A percentile compares a stretch with the other conserved stretches of the same genome.
Evolutionary conservation across 495 filamentous ascomycete genomes (phyloP).

Genomic region (Talaromyces trachyspermus): DNA sequence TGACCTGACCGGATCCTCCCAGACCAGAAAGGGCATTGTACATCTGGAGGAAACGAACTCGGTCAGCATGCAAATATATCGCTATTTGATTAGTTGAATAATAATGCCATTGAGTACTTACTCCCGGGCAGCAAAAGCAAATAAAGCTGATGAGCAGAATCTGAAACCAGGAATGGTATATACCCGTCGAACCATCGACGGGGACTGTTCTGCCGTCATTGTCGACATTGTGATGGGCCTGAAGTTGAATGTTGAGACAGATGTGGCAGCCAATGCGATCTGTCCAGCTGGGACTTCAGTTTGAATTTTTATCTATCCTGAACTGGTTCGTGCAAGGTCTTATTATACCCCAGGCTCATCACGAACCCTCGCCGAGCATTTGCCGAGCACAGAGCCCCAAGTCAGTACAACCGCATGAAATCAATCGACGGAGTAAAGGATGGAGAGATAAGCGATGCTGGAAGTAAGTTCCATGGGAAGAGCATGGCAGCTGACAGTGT

Average conservation of each 20-base stretch:
- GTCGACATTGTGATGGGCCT: not conserved
- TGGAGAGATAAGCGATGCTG: conserved; percentile 8
- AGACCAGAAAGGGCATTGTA: conserved; percentile 65
- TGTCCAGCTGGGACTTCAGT: no score
- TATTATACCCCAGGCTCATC: conserved; percentile 2
- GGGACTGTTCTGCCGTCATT: conserved; percentile 1
- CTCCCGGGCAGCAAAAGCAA: conserved; percentile 76
- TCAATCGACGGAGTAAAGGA: conserved; percentile 2
- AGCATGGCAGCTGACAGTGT: not conserved
- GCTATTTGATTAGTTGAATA: no score
- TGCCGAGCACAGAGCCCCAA: not conserved
- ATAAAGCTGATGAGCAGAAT: conserved; percentile 48
- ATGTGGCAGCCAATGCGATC: no score
- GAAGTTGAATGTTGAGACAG: not conserved
- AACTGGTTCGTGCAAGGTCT: not conserved
- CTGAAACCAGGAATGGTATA: conserved; percentile 34
- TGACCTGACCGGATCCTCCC: conserved; percentile 46
- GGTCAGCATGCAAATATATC: not conserved
- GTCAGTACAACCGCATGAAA: not conserved
- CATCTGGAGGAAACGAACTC: conserved; percentile 27
- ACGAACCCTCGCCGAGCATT: not conserved
- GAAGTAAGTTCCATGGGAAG: not conserved
- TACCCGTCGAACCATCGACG: conserved; percentile 10
- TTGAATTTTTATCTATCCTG: not conserved
- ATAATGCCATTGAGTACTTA: no score